A percentile compares a stretch with the other conserved stretches of the same genome.
These are phyloP conservation scores for Lodderomyces theae DNA, from an alignment of 1,139 yeast genomes.

Conservation along the genomic window DNA sequence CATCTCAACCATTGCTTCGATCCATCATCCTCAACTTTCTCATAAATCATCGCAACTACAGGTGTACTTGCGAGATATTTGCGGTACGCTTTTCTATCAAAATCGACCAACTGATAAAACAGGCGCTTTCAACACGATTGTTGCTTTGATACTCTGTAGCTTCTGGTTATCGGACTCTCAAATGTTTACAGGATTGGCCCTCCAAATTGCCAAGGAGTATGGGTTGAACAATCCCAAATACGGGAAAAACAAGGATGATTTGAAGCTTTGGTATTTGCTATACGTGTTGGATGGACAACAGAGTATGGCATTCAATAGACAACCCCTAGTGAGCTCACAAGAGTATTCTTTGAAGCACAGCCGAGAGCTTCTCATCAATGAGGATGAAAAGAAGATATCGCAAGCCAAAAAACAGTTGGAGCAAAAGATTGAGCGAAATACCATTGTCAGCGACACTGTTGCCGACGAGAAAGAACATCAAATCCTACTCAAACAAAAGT, in stretches of 20 bases:
- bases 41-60: constrained; percentile 39
- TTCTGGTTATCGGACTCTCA: constrained; percentile 68
- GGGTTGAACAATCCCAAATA: constrained; percentile 42
- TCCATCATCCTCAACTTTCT: constrained; percentile 52
- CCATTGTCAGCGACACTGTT: constrained; percentile 1
- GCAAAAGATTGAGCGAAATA: constrained; percentile 6
- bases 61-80: constrained; percentile 42
- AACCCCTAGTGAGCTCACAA: constrained; percentile 49
- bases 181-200: constrained; percentile 64
- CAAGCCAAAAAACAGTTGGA: constrained; percentile 3
- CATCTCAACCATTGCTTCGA: constrained; percentile 60
- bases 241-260: constrained; percentile 36
- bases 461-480: constrained; percentile 11
- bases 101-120: constrained; percentile 41
- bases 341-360: constrained; percentile 46
- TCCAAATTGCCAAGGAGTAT: constrained; percentile 59
- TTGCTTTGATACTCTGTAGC: constrained; percentile 64
- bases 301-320: constrained; percentile 57
- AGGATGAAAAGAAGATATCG: constrained; percentile 3
- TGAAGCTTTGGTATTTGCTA: constrained; percentile 66
- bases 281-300: constrained; percentile 71
- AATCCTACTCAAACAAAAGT: constrained; percentile 13
- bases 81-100: constrained; percentile 44
- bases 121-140: constrained; percentile 58
- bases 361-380: constrained; percentile 24